These are phyloP conservation scores for Colletotrichum sp. DNA, from an alignment of 2,329 filamentous ascomycete genomes.

Conservation along the genomic window DNA sequence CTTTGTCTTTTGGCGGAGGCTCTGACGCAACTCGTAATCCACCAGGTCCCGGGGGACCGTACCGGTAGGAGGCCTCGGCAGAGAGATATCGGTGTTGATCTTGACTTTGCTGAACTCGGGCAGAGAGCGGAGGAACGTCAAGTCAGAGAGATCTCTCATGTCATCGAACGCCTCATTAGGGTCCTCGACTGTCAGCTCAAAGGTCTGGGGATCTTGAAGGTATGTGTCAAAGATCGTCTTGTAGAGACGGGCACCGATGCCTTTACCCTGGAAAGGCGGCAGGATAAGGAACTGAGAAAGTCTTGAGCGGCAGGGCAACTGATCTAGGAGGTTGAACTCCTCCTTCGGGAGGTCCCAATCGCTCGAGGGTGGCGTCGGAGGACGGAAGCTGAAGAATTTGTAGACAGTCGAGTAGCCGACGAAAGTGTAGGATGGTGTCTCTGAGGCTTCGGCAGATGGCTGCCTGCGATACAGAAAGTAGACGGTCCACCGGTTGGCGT, in stretches of 20 bases:
- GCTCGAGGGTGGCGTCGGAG: conserved; percentile 47
- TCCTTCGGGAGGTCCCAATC: conserved; percentile 50
- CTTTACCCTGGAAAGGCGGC: conserved; percentile 82
- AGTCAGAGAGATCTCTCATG: conserved; percentile 76
- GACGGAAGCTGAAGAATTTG: conserved; percentile 74
- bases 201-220: conserved; percentile 68
- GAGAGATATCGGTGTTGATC: conserved; percentile 55
- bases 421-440: conserved; percentile 73
- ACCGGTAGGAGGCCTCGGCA: conserved; percentile 50
- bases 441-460: conserved; percentile 39
- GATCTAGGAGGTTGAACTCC: conserved; percentile 54
- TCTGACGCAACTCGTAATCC: conserved; percentile 59
- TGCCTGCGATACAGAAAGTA: conserved; percentile 82
- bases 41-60: conserved; percentile 56
- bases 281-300: conserved; percentile 95
- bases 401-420: conserved; percentile 92
- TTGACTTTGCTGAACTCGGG: conserved; percentile 62
- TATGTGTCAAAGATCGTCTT: conserved; percentile 76
- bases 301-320: conserved; percentile 77
- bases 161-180: conserved; percentile 88
- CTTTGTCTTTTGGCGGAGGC: conserved; percentile 67
- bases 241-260: conserved; percentile 83
- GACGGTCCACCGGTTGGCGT: conserved; percentile 87
- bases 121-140: conserved; percentile 65
- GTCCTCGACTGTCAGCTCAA: conserved; percentile 92